A percentile compares a stretch with the other conserved stretches of the same genome.
Evolutionary conservation across 345 rosid species (phyloP).

Genomic region (Psidium guajava): DNA sequence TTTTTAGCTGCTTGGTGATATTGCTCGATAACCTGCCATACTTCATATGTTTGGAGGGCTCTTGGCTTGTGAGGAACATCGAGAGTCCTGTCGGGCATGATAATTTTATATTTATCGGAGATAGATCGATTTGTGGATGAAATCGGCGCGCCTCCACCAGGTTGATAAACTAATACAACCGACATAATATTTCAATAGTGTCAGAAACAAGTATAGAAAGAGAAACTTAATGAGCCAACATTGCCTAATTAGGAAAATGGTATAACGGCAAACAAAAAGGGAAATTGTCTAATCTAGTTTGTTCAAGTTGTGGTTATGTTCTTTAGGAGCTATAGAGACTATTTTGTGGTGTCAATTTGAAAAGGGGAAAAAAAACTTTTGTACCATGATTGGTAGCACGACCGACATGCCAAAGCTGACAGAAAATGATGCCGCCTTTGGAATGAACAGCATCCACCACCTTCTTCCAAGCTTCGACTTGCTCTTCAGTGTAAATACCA

Average conservation of each 20-base stretch:
- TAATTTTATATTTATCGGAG: constrained; percentile 19
- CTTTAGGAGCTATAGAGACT: not conserved
- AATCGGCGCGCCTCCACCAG: constrained; percentile 18
- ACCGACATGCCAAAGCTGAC: constrained; percentile 93
- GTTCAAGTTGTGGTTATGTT: too few relatives aligned
- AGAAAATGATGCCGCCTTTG: constrained; percentile 66
- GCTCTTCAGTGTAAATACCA: constrained; percentile 74
- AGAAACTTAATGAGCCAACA: not conserved
- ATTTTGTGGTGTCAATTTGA: not conserved
- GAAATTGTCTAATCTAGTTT: too few relatives aligned
- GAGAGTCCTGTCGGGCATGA: constrained; percentile 11
- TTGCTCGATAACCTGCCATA: not conserved
- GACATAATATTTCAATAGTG: not conserved
- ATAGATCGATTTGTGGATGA: constrained; percentile 22
- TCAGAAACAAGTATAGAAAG: not conserved
- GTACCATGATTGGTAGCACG: constrained; percentile 74
- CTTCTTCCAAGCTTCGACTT: constrained; percentile 74
- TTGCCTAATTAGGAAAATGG: too few relatives aligned
- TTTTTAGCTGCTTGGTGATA: constrained; percentile 6
- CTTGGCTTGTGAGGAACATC: not conserved
- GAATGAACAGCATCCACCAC: constrained; percentile 74
- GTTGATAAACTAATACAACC: constrained; percentile 14
- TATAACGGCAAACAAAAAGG: too few relatives aligned
- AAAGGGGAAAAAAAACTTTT: too few relatives aligned
- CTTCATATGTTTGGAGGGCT: not conserved